phyloP scores from a whole-genome alignment of 176 grass and related monocot genomes.

The Miscanthus lutarioriparius region DNA sequence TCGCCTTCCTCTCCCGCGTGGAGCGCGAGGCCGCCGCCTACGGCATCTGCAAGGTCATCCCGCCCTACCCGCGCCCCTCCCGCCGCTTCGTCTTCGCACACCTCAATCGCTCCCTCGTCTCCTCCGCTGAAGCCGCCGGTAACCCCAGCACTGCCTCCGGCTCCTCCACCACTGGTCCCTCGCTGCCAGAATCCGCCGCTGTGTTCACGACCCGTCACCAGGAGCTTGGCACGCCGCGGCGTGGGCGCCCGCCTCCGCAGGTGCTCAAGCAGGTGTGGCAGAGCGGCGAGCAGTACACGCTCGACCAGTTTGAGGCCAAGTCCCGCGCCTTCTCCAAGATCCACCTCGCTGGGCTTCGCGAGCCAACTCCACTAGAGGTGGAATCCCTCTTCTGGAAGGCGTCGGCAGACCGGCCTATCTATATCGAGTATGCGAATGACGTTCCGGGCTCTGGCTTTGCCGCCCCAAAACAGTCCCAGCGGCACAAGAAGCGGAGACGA shows the following conservation, averaged over 20 bases:
- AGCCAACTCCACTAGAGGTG: constrained; percentile 57
- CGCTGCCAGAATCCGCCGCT: constrained; percentile 16
- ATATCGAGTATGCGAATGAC: constrained; percentile 96
- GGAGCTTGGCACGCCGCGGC: constrained; percentile 60
- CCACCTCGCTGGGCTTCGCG: constrained; percentile 60
- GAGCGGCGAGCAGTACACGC: constrained; percentile 87
- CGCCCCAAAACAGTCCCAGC: constrained; percentile 19
- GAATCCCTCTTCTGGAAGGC: constrained; percentile 96
- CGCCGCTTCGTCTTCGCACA: constrained; percentile 77
- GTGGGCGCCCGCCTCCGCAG: constrained; percentile 40
- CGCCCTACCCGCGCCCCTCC: constrained; percentile 71
- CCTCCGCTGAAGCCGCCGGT: constrained; percentile 6
- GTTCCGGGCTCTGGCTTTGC: constrained; percentile 87
- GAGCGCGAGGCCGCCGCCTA: constrained; percentile 81
- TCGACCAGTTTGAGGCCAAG: constrained; percentile 88
- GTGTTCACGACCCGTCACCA: constrained; percentile 74
- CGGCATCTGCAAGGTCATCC: constrained; percentile 99
- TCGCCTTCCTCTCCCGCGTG: constrained; percentile 91
- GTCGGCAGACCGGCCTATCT: constrained; percentile 61
- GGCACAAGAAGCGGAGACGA: constrained; percentile 37
- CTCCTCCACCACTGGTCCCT: background rate
- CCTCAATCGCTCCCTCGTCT: constrained; percentile 73
- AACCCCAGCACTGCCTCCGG: background rate
- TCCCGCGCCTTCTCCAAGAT: constrained; percentile 68
- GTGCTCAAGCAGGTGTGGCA: constrained; percentile 94